These are phyloP conservation scores for Phytophthora fragariae DNA, from an alignment of 352 stramenopile species.

Conservation along the genomic window DNA sequence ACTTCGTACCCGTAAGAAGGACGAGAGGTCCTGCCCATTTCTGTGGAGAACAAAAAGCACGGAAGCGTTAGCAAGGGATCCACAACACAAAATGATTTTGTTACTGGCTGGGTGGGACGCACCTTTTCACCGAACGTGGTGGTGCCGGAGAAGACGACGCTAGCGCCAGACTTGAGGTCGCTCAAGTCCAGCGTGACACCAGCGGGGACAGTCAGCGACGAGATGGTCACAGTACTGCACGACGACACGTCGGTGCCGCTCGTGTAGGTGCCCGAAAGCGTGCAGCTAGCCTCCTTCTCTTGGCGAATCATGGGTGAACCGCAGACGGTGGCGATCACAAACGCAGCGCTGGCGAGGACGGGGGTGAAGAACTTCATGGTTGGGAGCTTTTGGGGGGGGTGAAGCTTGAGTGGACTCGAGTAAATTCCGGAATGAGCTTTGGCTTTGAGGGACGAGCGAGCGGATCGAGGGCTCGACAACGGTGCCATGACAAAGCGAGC, in stretches of 20 bases:
- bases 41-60: neutral
- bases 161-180: slow-evolving; percentile 32
- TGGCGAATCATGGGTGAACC: slow-evolving; percentile 26
- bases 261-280: slow-evolving; percentile 42
- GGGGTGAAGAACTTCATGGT: slow-evolving; percentile 28
- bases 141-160: slow-evolving; percentile 41
- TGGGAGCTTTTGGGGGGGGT: neutral
- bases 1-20: slow-evolving; percentile 27
- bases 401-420: slow-evolving; percentile 7
- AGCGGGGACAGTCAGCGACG: slow-evolving; percentile 35
- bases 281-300: slow-evolving; percentile 27
- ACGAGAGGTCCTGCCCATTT: slow-evolving; percentile 39
- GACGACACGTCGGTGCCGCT: slow-evolving; percentile 27
- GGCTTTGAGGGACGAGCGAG: neutral
- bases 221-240: slow-evolving; percentile 38
- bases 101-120: neutral
- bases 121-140: slow-evolving; percentile 42
- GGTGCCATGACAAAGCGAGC: neutral
- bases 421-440: slow-evolving; percentile 7
- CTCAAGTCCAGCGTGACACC: slow-evolving; percentile 45
- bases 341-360: neutral
- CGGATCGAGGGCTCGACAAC: neutral
- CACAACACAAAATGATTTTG: neutral
- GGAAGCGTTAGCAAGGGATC: neutral
- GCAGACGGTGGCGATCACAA: neutral